These are phyloP conservation scores for Endotrypanum monterogeii DNA, from an alignment of 208 protist species.

Conservation along the genomic window DNA sequence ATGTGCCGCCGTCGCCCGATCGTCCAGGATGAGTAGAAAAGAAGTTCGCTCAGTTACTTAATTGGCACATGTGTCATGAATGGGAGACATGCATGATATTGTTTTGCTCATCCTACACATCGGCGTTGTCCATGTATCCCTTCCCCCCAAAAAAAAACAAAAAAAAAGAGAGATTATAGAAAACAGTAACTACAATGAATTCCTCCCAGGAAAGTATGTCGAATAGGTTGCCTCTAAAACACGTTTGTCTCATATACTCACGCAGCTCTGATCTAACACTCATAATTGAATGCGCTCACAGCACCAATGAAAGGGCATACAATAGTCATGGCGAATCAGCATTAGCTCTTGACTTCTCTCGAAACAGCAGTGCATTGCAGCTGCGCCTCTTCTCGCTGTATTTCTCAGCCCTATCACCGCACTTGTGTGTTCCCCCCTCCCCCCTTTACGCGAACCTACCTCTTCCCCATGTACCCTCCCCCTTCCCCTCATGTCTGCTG, in stretches of 20 bases:
- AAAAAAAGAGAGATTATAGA: neutral
- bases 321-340: neutral
- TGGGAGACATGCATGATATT: neutral
- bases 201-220: neutral
- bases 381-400: neutral
- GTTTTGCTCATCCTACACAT: neutral
- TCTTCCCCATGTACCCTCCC: constrained; percentile 8
- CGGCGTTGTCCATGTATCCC: neutral
- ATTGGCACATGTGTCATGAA: neutral
- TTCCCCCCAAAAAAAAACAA: neutral
- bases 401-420: neutral
- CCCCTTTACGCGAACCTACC: constrained; percentile 4
- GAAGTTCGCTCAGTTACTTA: neutral
- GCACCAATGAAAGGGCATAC: neutral
- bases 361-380: neutral
- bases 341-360: neutral
- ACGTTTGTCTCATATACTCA: neutral
- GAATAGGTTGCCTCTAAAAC: neutral
- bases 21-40: constrained; percentile 11
- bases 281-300: neutral
- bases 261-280: neutral
- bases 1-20: constrained; percentile 40
- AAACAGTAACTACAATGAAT: neutral
- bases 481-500: neutral
- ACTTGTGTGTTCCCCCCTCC: neutral